phyloP scores from a whole-genome alignment of 768 basidiomycete genomes.

The Xerocomellus intermedius region DNA sequence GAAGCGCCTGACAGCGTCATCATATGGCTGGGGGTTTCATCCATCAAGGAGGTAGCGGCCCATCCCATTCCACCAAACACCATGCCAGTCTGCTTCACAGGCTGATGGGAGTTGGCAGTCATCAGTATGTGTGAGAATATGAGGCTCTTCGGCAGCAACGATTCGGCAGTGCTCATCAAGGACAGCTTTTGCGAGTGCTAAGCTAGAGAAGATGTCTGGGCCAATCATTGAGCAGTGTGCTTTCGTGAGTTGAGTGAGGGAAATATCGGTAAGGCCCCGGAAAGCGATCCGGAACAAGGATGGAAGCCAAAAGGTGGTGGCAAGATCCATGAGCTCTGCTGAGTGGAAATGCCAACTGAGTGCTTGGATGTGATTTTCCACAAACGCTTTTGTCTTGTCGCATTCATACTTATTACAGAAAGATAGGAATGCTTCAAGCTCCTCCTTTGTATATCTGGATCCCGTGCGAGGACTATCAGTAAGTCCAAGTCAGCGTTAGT shows the following conservation, averaged over 20 bases:
- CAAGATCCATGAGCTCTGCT: neutral
- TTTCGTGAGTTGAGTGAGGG: neutral
- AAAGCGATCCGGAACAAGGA: neutral
- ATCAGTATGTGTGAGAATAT: neutral
- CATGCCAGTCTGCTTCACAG: slow-evolving; percentile 21
- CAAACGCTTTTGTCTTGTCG: neutral
- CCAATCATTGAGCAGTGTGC: neutral
- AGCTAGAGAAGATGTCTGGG: neutral
- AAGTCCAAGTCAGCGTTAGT: neutral
- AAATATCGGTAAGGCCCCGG: neutral
- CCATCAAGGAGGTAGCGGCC: slow-evolving; percentile 12
- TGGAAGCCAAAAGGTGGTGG: neutral
- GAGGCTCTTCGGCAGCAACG: slow-evolving; percentile 8
- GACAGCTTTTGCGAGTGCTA: neutral
- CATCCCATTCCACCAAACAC: slow-evolving; percentile 24
- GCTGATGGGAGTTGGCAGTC: neutral
- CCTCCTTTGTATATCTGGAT: neutral
- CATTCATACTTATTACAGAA: neutral
- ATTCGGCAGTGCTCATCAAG: slow-evolving; percentile 2
- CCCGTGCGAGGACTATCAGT: neutral
- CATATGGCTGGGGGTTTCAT: neutral
- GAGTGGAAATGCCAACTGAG: neutral
- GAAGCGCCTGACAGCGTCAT: neutral
- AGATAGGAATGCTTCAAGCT: neutral
- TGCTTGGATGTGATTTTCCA: neutral